These are phyloP conservation scores for Akanthomyces muscarius DNA, from an alignment of 2,329 filamentous ascomycete species.

Conservation along the genomic window DNA sequence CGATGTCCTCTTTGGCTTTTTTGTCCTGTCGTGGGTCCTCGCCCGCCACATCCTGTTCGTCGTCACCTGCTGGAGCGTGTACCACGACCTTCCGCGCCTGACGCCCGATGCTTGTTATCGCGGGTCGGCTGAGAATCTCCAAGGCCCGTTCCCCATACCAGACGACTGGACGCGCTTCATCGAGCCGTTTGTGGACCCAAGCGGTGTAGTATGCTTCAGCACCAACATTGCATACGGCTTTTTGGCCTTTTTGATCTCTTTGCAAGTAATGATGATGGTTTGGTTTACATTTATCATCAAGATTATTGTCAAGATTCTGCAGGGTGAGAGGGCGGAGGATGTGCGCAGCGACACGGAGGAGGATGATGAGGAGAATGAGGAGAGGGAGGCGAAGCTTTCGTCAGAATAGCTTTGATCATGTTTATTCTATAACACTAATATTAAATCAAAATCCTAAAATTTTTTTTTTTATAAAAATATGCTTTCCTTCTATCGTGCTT, in stretches of 20 bases:
- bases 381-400: too few species aligned
- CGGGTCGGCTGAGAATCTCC: slow-evolving; percentile 50
- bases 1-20: slow-evolving; percentile 78
- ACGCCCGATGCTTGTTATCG: slow-evolving; percentile 70
- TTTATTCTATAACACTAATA: too few species aligned
- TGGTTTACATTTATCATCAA: slow-evolving; percentile 89
- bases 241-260: slow-evolving; percentile 66
- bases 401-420: too few species aligned
- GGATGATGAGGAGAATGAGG: slow-evolving; percentile 58
- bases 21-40: slow-evolving; percentile 79
- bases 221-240: slow-evolving; percentile 70
- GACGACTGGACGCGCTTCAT: slow-evolving; percentile 58
- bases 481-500: too few species aligned
- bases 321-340: slow-evolving; percentile 76
- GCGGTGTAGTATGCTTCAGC: slow-evolving; percentile 80
- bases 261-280: slow-evolving; percentile 75
- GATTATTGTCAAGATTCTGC: slow-evolving; percentile 75
- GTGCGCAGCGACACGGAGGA: slow-evolving; percentile 85
- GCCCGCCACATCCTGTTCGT: slow-evolving; percentile 78
- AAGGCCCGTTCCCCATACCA: slow-evolving; percentile 46
- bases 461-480: too few species aligned
- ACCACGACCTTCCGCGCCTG: slow-evolving; percentile 57
- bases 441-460: too few species aligned
- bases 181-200: slow-evolving; percentile 67
- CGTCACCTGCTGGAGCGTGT: slow-evolving; percentile 78